Evolutionary conservation across 148 eudicot genomes (phyloP).

Genomic region (Amaranthus cruentus): DNA sequence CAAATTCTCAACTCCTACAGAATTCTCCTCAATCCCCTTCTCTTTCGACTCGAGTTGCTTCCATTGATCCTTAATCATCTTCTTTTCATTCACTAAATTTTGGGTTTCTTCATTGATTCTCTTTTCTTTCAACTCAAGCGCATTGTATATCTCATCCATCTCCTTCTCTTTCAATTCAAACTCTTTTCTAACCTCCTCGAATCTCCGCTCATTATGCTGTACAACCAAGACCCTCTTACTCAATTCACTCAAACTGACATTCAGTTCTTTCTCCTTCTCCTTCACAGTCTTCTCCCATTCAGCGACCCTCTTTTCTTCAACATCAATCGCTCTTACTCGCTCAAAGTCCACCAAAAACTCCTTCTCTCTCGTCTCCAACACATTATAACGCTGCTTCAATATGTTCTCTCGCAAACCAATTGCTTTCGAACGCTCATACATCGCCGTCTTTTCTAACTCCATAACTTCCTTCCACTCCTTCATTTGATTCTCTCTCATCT

Average conservation of each 20-base stretch:
- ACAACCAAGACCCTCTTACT: too few species aligned
- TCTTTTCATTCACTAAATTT: too few species aligned
- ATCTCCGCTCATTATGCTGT: too few species aligned
- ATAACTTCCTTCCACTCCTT: not conserved
- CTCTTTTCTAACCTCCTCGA: not conserved
- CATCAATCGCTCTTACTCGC: not conserved
- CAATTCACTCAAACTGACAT: not conserved
- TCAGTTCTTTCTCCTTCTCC: not conserved
- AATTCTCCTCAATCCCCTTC: slow-evolving; percentile 5
- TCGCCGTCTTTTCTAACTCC: slow-evolving; percentile 9
- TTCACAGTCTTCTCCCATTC: slow-evolving; percentile 2
- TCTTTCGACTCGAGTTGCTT: not conserved
- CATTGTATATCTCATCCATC: not conserved
- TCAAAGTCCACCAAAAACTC: not conserved
- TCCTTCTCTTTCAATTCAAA: slow-evolving; percentile 1
- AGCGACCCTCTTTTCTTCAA: not conserved
- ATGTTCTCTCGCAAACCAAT: slow-evolving; percentile 8
- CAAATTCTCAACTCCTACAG: not conserved
- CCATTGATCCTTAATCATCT: not conserved
- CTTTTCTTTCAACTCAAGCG: not conserved
- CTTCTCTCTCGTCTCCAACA: slow-evolving; percentile 5
- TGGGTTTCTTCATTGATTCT: too few species aligned
- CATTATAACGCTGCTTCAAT: not conserved
- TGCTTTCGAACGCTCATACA: not conserved
- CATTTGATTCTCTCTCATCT: not conserved